phyloP scores from a whole-genome alignment of 2,329 filamentous ascomycete genomes.

The Penicillium sp. region DNA sequence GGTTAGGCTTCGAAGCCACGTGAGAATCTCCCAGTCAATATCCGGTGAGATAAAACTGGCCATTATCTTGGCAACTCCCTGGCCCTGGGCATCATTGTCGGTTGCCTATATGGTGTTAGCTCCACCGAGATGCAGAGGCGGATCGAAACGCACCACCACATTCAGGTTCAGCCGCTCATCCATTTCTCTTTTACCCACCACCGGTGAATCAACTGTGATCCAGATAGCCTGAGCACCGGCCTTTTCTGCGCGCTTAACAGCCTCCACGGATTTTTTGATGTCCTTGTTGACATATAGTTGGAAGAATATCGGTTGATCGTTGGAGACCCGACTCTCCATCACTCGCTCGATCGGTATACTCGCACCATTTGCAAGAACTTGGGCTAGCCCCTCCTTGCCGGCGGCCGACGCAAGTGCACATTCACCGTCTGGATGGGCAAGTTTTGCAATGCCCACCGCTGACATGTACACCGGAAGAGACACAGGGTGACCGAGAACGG shows the following conservation, averaged over 20 bases:
- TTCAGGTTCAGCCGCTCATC: conserved; percentile 30
- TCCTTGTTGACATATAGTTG: conserved; percentile 41
- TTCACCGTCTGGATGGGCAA: conserved; percentile 45
- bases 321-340: conserved; percentile 20
- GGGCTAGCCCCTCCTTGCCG: conserved; percentile 34
- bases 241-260: conserved; percentile 25
- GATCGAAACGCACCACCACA: conserved; percentile 17
- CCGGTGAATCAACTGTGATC: conserved; percentile 35
- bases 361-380: conserved; percentile 38
- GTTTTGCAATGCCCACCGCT: conserved; percentile 41
- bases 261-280: conserved; percentile 22
- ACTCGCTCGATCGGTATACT: conserved; percentile 42
- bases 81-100: conserved; percentile 13
- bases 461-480: conserved; percentile 43
- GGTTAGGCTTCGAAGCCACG: conserved; percentile 42
- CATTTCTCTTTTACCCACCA: conserved; percentile 32
- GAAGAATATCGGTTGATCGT: conserved; percentile 29
- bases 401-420: conserved; percentile 41
- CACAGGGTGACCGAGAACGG: conserved; percentile 30
- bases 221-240: conserved; percentile 30
- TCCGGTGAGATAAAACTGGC: conserved; percentile 28
- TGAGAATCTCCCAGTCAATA: conserved; percentile 29
- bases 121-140: neutral
- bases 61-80: conserved; percentile 29
- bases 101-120: conserved; percentile 3